Conservation (phyloP, 768 basidiomycete species). For the Strobilomyces dryophilus region DNA sequence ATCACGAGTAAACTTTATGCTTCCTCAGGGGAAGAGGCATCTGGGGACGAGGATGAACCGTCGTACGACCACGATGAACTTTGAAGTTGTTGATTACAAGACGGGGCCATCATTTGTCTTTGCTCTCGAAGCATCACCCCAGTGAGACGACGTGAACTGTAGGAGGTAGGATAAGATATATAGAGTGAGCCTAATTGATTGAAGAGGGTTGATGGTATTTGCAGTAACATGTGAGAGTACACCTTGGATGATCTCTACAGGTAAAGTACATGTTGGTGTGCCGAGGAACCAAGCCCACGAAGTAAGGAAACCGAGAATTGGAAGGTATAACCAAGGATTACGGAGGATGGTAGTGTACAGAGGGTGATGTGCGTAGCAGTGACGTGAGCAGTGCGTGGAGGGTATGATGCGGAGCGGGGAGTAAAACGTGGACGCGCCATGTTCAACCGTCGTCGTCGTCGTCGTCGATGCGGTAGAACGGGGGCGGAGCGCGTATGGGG, state of each 20-base stretch:
- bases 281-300: no score
- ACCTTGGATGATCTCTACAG: neutral
- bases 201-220: neutral
- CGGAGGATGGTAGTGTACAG: slow-evolving; percentile 6
- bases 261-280: neutral
- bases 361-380: neutral
- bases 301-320: neutral
- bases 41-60: slow-evolving; percentile 41
- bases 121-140: neutral
- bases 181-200: neutral
- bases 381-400: neutral
- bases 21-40: slow-evolving; percentile 35
- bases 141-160: neutral
- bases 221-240: neutral
- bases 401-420: slow-evolving; percentile 13
- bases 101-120: slow-evolving; percentile 4
- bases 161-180: neutral
- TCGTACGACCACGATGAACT: slow-evolving; percentile 52
- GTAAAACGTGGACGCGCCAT: no score
- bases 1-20: slow-evolving; percentile 82
- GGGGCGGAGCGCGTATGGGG: slow-evolving; percentile 15
- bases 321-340: slow-evolving; percentile 2
- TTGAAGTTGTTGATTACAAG: slow-evolving; percentile 22
- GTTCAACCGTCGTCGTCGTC: slow-evolving; percentile 24
- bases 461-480: slow-evolving; percentile 21